Base-by-base conservation (phyloP, 1,284 basidiomycete species). In the Lentinula novae-zelandiae region DNA sequence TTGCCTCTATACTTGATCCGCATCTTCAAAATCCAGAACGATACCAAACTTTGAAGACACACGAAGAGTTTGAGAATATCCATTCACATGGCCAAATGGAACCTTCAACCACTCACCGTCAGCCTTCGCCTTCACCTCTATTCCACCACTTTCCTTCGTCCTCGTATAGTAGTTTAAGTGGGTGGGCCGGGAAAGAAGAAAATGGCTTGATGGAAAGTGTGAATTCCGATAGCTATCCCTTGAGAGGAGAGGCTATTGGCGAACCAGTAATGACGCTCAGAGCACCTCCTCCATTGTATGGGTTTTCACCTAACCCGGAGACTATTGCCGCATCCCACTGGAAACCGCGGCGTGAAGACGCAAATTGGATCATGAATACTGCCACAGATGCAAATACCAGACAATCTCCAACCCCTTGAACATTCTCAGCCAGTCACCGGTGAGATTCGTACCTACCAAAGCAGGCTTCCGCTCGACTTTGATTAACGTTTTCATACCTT, bases 91-190 rank as follows among this genome's bases (percentile, higher is more conserved):
- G n/a, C n/a, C 42, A 20, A 12, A 12, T 20, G 54, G 7, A 12
- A n/a, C 20, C 54, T 7, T 44, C 42, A 7, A 5, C 42, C 20
- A 17, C 42, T 44, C 42, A 44, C 5, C n/a, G 13, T 7, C 42
- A 44, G 42, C 42, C 42, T 44, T n/a, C 38, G 12, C 38, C 10
- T 33, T 38, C 13, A 5, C 15, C 39, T 13, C 40, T 9, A 6
- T 5, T 56, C 13, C 40, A 17, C 36, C 33, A 39, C 13, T 10
- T 49, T n/a, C 53, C 59, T 22, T 33, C 53, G n/a, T 60, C 59
- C 7, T 54, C 44, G 12, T 60, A 60, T 39, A 60, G 59, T 20
- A 49, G 46, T 49, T 33, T 60, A 5, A 60, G 53, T 27, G 59
- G 59, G 12, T 60, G 59, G 59, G 59, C 59, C 2, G 59, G 59